Evolutionary conservation across 257 asterid genomes (phyloP).

Genomic region (Perilla frutescens): DNA sequence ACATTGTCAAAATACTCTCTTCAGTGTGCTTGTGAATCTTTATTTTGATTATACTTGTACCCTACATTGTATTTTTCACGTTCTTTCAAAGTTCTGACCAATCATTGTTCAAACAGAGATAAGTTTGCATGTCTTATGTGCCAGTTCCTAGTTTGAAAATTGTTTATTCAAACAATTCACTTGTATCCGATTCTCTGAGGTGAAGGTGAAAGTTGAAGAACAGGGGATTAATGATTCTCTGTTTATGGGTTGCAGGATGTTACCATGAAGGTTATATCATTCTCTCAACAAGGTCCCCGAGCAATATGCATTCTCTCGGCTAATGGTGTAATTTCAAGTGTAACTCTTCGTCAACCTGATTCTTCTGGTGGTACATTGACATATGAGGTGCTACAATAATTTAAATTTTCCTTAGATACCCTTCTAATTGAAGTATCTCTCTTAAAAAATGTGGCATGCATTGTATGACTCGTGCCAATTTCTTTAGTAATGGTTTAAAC

Average conservation of each 20-base stretch:
- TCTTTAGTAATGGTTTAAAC: no score
- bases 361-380: slow-evolving; percentile 89
- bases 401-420: background rate
- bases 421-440: background rate
- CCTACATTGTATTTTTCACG: background rate
- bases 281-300: slow-evolving; percentile 89
- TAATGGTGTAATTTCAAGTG: slow-evolving; percentile 78
- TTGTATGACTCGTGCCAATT: background rate
- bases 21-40: background rate
- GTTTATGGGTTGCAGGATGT: slow-evolving; percentile 58
- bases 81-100: background rate
- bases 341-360: slow-evolving; percentile 85
- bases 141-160: background rate
- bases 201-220: background rate
- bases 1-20: background rate
- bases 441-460: background rate
- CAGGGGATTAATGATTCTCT: background rate
- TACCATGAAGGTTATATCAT: slow-evolving; percentile 79
- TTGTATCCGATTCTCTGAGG: background rate
- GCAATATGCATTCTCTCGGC: slow-evolving; percentile 87
- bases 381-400: slow-evolving; percentile 62
- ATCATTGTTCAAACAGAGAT: background rate
- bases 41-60: no score
- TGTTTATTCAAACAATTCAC: background rate
- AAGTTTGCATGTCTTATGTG: background rate